Conservation (phyloP, 2,329 filamentous ascomycete genomes). For the Sporothrix mexicana region DNA sequence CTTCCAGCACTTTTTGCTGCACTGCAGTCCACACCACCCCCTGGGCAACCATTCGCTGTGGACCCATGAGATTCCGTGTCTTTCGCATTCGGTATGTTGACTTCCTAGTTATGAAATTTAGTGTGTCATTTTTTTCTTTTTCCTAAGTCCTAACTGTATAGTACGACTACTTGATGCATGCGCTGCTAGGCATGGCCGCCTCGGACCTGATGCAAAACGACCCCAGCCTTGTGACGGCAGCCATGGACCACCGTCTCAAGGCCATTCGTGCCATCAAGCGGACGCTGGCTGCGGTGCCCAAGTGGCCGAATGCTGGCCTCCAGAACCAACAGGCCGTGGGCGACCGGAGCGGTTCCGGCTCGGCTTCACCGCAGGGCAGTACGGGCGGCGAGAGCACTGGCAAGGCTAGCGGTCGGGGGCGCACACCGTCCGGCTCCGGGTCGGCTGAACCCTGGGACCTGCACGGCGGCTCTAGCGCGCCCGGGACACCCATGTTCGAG, state of each 20-base stretch:
- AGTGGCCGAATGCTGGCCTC: constrained; percentile 36
- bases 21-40: constrained; percentile 68
- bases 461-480: constrained; percentile 4
- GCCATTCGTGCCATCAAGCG: constrained; percentile 68
- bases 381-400: constrained; percentile 6
- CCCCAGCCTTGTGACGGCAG: constrained; percentile 58
- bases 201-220: constrained; percentile 65
- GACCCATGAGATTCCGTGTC: constrained; percentile 69
- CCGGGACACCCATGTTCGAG: constrained; percentile 45
- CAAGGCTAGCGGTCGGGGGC: neutral
- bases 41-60: constrained; percentile 69
- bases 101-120: too few relatives aligned
- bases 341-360: constrained; percentile 16
- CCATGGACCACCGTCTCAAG: constrained; percentile 68
- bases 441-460: constrained; percentile 15
- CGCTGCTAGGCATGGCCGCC: constrained; percentile 70
- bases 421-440: neutral
- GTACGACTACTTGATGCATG: constrained; percentile 73
- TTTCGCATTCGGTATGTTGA: constrained; percentile 65
- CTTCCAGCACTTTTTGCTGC: constrained; percentile 69
- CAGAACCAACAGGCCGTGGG: neutral
- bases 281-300: constrained; percentile 53
- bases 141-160: constrained; percentile 43
- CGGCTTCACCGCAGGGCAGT: neutral
- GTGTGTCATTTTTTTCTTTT: too few relatives aligned